phyloP scores from a whole-genome alignment of 2,329 filamentous ascomycete species.

The Hyphodiscus sp. region DNA sequence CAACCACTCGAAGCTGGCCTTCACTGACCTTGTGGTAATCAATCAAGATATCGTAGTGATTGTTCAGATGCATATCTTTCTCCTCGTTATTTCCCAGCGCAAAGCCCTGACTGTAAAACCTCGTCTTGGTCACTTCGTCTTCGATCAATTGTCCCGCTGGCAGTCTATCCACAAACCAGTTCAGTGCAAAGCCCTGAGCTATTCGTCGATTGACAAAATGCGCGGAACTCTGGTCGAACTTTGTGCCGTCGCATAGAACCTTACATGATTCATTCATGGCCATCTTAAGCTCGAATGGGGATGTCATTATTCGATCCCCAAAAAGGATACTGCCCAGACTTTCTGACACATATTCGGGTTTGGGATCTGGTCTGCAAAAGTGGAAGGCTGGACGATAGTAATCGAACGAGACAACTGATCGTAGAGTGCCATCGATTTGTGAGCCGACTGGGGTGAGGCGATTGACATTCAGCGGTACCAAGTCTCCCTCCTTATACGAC shows the following conservation, averaged over 20 bases:
- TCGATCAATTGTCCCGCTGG: constrained; percentile 79
- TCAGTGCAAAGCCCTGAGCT: constrained; percentile 79
- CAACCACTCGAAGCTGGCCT: constrained; percentile 79
- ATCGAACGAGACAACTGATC: constrained; percentile 92
- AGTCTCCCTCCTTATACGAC: constrained; percentile 74
- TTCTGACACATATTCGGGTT: constrained; percentile 75
- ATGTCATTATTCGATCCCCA: constrained; percentile 95
- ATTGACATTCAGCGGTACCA: constrained; percentile 87
- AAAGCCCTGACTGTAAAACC: constrained; percentile 91
- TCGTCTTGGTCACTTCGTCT: constrained; percentile 68
- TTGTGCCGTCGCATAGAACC: constrained; percentile 61
- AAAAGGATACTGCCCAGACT: constrained; percentile 94
- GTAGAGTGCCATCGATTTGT: constrained; percentile 69
- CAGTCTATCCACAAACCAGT: constrained; percentile 92
- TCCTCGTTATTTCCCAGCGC: constrained; percentile 60
- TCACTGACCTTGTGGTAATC: constrained; percentile 79
- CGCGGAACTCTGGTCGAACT: constrained; percentile 59
- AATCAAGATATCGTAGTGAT: constrained; percentile 90
- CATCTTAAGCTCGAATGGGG: constrained; percentile 87
- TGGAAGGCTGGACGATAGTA: constrained; percentile 87
- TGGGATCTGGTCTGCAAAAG: constrained; percentile 76
- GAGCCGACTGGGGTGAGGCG: constrained; percentile 80
- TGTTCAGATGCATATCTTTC: constrained; percentile 64
- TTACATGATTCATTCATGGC: constrained; percentile 82
- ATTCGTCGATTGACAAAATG: constrained; percentile 81